Conservation (phyloP, 2,329 filamentous ascomycete species). For the Didymella exigua region DNA sequence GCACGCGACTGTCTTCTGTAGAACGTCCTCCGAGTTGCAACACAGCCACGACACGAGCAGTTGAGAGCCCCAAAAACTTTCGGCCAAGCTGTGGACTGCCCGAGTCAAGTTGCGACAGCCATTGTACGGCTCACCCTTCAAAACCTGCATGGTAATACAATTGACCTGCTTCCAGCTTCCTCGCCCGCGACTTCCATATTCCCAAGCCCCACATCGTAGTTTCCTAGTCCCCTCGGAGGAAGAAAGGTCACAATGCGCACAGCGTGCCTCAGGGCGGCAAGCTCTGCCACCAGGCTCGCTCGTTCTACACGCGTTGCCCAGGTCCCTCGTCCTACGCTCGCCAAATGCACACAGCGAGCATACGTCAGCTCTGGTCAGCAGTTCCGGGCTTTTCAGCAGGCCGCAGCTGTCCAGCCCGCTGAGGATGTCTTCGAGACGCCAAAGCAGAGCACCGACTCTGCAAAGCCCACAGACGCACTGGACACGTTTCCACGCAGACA, state of each 20-base stretch:
- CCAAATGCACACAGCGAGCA: slow-evolving; percentile 24
- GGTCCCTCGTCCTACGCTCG: slow-evolving; percentile 29
- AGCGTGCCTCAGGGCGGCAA: slow-evolving; percentile 41
- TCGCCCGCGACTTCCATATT: slow-evolving; percentile 11
- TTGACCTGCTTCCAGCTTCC: slow-evolving; percentile 7
- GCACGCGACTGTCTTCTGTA: background rate
- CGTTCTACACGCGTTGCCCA: slow-evolving; percentile 28
- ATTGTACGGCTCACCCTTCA: background rate
- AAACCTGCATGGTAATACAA: background rate
- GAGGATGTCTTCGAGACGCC: slow-evolving; percentile 41
- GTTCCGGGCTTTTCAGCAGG: slow-evolving; percentile 32
- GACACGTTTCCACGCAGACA: slow-evolving; percentile 80
- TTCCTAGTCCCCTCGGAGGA: slow-evolving; percentile 8
- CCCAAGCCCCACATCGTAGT: slow-evolving; percentile 4
- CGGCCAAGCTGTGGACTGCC: slow-evolving; percentile 1
- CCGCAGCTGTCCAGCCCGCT: slow-evolving; percentile 24
- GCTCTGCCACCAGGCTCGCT: slow-evolving; percentile 35
- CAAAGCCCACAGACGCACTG: slow-evolving; percentile 51
- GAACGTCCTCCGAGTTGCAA: background rate
- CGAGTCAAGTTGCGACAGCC: background rate
- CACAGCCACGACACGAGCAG: slow-evolving; percentile 8
- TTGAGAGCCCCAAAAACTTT: background rate
- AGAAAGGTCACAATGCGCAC: slow-evolving; percentile 35
- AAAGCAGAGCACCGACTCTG: slow-evolving; percentile 23
- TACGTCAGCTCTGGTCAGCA: slow-evolving; percentile 24